These are phyloP conservation scores for Abrus pulchellus DNA, from an alignment of 306 rosid genomes.

Conservation along the genomic window DNA sequence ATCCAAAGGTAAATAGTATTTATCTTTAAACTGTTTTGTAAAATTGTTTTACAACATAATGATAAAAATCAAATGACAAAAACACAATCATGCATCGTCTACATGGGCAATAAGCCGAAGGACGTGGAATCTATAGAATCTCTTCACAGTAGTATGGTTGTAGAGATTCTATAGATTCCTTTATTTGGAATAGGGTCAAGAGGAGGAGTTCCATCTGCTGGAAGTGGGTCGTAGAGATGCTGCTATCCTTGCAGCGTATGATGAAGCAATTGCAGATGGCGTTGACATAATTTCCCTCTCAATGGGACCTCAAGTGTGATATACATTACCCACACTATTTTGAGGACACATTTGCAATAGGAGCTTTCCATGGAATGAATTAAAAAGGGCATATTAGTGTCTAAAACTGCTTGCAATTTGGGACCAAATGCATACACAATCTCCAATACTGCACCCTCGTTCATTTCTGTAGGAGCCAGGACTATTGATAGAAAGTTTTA, in stretches of 20 bases:
- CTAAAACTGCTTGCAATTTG: too few species aligned
- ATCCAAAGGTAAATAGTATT: too few species aligned
- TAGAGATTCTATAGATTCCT: too few species aligned
- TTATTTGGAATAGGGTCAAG: neutral
- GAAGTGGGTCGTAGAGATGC: neutral
- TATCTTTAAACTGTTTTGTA: too few species aligned
- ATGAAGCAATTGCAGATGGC: constrained; percentile 62
- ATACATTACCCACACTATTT: neutral
- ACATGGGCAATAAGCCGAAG: neutral
- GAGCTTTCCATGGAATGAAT: too few species aligned
- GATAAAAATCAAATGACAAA: too few species aligned
- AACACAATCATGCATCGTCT: neutral
- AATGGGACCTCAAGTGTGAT: neutral
- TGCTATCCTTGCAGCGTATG: constrained; percentile 50
- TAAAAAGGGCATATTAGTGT: too few species aligned
- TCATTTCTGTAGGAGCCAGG: too few species aligned
- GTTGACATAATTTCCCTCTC: constrained; percentile 62
- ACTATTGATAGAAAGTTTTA: too few species aligned
- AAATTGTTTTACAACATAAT: too few species aligned
- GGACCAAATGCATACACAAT: too few species aligned
- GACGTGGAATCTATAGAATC: neutral
- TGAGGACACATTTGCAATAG: neutral
- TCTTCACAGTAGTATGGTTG: neutral
- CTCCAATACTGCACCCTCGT: too few species aligned
- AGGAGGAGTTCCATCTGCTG: constrained; percentile 48